phyloP scores from a whole-genome alignment of 2,329 filamentous ascomycete species.

The Xylaria sp. region DNA sequence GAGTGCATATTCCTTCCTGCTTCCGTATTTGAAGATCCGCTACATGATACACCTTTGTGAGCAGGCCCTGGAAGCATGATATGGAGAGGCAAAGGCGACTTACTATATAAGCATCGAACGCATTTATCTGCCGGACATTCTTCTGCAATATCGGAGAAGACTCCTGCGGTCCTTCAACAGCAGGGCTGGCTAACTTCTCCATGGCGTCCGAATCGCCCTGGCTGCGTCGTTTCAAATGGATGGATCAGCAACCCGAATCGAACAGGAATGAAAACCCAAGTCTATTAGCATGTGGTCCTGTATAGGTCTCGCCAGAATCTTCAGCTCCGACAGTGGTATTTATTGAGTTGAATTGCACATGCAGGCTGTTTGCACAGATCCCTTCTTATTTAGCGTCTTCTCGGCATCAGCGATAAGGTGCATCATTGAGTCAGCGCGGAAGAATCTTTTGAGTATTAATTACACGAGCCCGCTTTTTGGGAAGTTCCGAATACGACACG shows the following conservation, averaged over 20 bases:
- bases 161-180: background rate
- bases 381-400: background rate
- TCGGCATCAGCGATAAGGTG: background rate
- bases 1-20: background rate
- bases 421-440: background rate
- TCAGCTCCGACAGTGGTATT: background rate
- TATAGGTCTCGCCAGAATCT: background rate
- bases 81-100: background rate
- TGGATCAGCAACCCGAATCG: background rate
- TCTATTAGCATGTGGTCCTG: background rate
- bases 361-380: background rate
- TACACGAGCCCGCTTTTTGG: background rate
- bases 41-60: background rate
- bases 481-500: background rate
- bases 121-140: background rate
- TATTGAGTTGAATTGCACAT: background rate
- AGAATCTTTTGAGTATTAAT: background rate
- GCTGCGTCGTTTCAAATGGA: background rate
- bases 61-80: background rate
- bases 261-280: background rate
- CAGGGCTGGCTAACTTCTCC: background rate
- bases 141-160: background rate
- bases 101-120: background rate
- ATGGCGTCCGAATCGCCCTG: background rate
- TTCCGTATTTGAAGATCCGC: constrained; percentile 2